phyloP scores from a whole-genome alignment of 2,329 filamentous ascomycete genomes.

The Aaosphaeria pasadenensis region DNA sequence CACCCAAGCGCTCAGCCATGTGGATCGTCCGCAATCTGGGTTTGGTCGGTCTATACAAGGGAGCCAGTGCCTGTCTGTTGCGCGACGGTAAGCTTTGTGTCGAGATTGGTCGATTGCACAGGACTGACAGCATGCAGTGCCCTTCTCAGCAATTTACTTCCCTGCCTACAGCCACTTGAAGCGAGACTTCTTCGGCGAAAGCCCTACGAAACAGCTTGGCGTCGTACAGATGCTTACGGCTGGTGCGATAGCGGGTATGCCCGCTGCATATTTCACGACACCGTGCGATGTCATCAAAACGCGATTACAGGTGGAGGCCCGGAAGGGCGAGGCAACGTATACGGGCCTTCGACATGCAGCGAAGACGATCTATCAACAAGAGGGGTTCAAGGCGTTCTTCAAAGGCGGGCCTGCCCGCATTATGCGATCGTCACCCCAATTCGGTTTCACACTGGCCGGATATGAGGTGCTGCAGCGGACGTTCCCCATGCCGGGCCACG shows the following conservation, averaged over 20 bases:
- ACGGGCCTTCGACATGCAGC: conserved; percentile 84
- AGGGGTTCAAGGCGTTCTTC: conserved; percentile 96
- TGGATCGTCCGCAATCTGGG: conserved; percentile 97
- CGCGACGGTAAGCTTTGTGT: conserved; percentile 59
- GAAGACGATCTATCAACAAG: conserved; percentile 77
- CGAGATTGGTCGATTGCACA: background rate
- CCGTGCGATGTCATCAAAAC: conserved; percentile 99
- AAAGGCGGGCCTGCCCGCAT: conserved; percentile 97
- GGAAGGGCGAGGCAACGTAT: conserved; percentile 90
- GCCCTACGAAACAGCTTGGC: conserved; percentile 79
- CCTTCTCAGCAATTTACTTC: conserved; percentile 99
- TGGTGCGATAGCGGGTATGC: conserved; percentile 73
- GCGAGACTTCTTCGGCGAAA: conserved; percentile 89
- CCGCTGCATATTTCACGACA: conserved; percentile 78
- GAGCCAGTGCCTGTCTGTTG: conserved; percentile 87
- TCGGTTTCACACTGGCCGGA: conserved; percentile 93
- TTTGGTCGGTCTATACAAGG: conserved; percentile 93
- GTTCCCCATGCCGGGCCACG: conserved; percentile 74
- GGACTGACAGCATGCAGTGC: conserved; percentile 51
- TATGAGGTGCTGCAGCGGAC: conserved; percentile 87
- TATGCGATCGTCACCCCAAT: conserved; percentile 90
- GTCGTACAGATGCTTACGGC: conserved; percentile 88
- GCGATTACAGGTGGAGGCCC: conserved; percentile 91
- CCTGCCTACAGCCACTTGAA: conserved; percentile 94
- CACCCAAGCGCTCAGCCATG: conserved; percentile 86